Conservation (phyloP, 2,329 filamentous ascomycete genomes). For the Penicillium psychrosexuale region DNA sequence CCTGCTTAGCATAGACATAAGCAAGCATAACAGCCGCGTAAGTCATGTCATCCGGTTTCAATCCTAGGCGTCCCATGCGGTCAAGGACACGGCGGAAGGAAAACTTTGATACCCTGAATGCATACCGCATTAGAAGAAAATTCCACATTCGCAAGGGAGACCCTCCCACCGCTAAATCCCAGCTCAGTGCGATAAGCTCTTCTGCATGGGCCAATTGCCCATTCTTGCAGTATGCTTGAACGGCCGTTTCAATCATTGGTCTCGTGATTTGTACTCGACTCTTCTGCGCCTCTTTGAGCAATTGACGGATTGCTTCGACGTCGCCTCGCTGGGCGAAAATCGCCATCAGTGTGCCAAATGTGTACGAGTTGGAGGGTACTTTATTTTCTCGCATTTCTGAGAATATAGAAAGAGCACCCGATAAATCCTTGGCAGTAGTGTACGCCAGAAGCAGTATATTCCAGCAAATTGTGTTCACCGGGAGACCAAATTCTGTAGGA, state of each 20-base stretch:
- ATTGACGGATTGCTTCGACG: slow-evolving; percentile 61
- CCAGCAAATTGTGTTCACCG: slow-evolving; percentile 63
- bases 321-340: slow-evolving; percentile 71
- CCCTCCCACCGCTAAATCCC: slow-evolving; percentile 51
- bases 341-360: slow-evolving; percentile 71
- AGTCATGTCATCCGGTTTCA: slow-evolving; percentile 56
- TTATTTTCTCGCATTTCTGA: slow-evolving; percentile 53
- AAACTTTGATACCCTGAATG: slow-evolving; percentile 58
- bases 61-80: slow-evolving; percentile 52
- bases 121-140: slow-evolving; percentile 66
- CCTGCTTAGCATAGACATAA: slow-evolving; percentile 52
- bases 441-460: slow-evolving; percentile 75
- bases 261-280: slow-evolving; percentile 51
- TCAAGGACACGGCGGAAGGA: slow-evolving; percentile 54
- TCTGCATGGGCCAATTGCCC: slow-evolving; percentile 56
- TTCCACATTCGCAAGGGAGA: slow-evolving; percentile 72
- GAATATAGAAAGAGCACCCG: slow-evolving; percentile 64
- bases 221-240: slow-evolving; percentile 65
- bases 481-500: slow-evolving; percentile 51
- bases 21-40: slow-evolving; percentile 61
- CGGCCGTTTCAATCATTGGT: slow-evolving; percentile 61
- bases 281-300: slow-evolving; percentile 63
- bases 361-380: slow-evolving; percentile 58
- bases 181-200: slow-evolving; percentile 56
- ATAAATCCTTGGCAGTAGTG: slow-evolving; percentile 62